Base-by-base conservation (phyloP, 2,329 filamentous ascomycete species). In the Ophiostoma quercus region DNA sequence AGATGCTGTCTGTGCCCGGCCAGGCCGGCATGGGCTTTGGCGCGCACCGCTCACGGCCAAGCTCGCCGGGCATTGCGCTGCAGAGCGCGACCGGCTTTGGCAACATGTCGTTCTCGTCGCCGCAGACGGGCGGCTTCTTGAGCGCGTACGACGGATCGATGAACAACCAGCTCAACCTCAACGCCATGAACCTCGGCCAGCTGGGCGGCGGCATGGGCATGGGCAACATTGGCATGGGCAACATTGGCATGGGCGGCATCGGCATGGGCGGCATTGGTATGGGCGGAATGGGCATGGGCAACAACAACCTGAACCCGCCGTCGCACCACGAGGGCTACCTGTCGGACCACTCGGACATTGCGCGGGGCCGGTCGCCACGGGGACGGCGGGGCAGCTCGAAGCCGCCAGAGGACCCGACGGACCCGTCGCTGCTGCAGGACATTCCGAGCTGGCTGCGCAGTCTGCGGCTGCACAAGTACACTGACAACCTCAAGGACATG, bases 371-470 rank as follows among this genome's bases (percentile, higher is more conserved):
- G 70, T 98, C 94, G 71, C 95, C 95, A 71, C 89, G 95, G 75
- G 95, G 95, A 75, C 89, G 95, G 73, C 87, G 95, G 74, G 95
- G 95, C 74, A 97, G 90, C 84, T 97, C 92, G 62, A 99, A 98
- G 85, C 95, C 95, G 39, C 95, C 95, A 66, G 95, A 99, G 83
- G 95, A 99, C 77, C 95, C 95, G 3, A 98, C 94, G 25, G 95
- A 99, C 79, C 90, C 91, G 19, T 88, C 85, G 60, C 86, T 99
- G 71, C 85, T 99, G 75, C 92, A 96, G 80, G 95, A 99, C 77
- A 97, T 99, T 74, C 94, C 95, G 69, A 91, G 89, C 79, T 99
- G 95, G 95, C 86, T 99, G 76, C 89, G 95, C 78, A 97, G 93
- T 79, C 85, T 98, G 77, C 89, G 95, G 72, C 84, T 99, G 76